A percentile compares a stretch with the other conserved stretches of the same genome.
Conservation (phyloP, 177 flowering plant species). For the Tripterygium wilfordii region DNA sequence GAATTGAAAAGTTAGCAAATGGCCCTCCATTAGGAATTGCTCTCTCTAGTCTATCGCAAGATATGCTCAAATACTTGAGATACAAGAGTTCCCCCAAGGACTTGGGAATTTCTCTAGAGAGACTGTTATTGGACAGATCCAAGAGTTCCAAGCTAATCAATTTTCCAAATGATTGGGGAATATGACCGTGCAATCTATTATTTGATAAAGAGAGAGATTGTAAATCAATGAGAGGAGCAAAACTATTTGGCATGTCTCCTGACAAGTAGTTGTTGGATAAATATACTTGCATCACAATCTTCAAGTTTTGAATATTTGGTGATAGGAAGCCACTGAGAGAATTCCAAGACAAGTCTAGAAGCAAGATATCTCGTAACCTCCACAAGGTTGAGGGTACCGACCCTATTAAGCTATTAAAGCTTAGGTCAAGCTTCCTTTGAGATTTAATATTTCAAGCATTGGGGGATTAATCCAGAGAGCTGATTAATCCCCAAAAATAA, state of each 20-base stretch:
- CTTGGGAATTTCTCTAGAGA: conserved; percentile 15
- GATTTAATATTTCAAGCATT: neutral
- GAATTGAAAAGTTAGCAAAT: conserved; percentile 8
- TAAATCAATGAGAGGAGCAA: neutral
- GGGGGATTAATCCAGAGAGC: neutral
- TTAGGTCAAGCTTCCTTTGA: neutral
- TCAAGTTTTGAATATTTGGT: neutral
- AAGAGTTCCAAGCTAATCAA: conserved; percentile 8
- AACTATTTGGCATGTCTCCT: neutral
- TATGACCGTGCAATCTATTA: neutral
- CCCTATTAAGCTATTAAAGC: neutral
- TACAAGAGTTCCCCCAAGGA: conserved; percentile 6
- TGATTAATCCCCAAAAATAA: neutral
- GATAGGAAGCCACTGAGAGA: conserved; percentile 6
- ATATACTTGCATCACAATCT: neutral
- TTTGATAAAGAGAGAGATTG: conserved; percentile 2
- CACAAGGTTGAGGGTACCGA: neutral
- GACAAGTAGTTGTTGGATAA: conserved; percentile 3
- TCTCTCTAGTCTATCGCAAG: conserved; percentile 12
- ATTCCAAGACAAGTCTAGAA: neutral
- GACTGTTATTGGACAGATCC: conserved; percentile 14
- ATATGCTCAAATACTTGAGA: conserved; percentile 16
- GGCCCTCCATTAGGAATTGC: conserved; percentile 17
- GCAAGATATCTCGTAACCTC: neutral
- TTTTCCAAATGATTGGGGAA: neutral